phyloP scores from a whole-genome alignment of 2,329 filamentous ascomycete genomes.

The Fusarium sp. region DNA sequence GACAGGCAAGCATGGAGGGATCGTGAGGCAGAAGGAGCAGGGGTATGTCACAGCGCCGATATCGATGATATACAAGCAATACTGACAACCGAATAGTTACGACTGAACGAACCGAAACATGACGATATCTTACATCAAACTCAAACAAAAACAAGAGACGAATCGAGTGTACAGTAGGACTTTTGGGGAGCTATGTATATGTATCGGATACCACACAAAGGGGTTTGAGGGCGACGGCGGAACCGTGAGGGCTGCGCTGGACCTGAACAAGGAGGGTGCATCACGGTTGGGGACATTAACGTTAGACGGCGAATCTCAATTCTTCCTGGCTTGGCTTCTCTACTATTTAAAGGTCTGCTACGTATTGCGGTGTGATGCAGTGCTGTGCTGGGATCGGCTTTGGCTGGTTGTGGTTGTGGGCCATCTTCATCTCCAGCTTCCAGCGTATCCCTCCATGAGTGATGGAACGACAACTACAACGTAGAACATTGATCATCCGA shows the following conservation, averaged over 20 bases:
- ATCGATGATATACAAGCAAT: neutral
- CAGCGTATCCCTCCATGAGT: neutral
- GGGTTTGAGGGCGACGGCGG: conserved; percentile 22
- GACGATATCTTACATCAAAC: conserved; percentile 12
- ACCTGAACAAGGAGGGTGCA: conserved; percentile 9
- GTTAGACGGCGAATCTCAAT: conserved; percentile 41
- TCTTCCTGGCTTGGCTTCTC: conserved; percentile 20
- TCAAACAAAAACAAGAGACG: conserved; percentile 12
- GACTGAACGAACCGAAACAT: conserved; percentile 22
- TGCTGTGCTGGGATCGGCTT: neutral
- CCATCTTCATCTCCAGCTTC: neutral
- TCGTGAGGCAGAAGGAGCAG: conserved; percentile 78
- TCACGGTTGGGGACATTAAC: conserved; percentile 27
- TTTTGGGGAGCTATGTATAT: conserved; percentile 41
- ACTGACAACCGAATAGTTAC: conserved; percentile 29
- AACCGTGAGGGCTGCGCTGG: conserved; percentile 12
- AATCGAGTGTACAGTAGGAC: conserved; percentile 42
- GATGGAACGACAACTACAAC: neutral
- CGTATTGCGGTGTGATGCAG: too few relatives aligned
- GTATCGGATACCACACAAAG: conserved; percentile 39
- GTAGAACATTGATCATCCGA: neutral
- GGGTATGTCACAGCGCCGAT: conserved; percentile 63
- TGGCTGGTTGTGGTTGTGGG: neutral
- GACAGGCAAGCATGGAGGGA: conserved; percentile 68
- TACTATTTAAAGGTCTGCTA: neutral